Percentiles rank a stretch among this genome's conserved stretches.
Evolutionary conservation across 1,284 basidiomycete species (phyloP).

Genomic region (Naganishia sp.): DNA sequence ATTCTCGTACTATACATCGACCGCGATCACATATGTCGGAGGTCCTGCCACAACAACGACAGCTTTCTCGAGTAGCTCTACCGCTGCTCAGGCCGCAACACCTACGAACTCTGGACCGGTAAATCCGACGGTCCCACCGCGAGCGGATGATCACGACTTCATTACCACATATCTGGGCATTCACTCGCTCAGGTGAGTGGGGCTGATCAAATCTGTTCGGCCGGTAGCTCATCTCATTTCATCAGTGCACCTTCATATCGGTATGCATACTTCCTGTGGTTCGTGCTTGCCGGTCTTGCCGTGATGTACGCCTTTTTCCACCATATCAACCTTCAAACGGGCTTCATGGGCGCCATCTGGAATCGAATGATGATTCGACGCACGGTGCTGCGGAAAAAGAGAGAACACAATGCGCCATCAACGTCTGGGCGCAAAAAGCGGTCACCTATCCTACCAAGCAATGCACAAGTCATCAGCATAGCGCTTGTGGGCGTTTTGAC

Average conservation of each 20-base stretch:
- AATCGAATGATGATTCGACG: constrained; percentile 45
- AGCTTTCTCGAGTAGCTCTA: background rate
- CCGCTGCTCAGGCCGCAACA: constrained; percentile 29
- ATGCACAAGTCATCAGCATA: constrained; percentile 62
- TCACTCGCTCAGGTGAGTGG: constrained; percentile 50
- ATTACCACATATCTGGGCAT: constrained; percentile 46
- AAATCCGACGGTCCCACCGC: constrained; percentile 43
- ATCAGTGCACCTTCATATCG: constrained; percentile 48
- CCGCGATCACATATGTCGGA: constrained; percentile 37
- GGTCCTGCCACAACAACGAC: constrained; percentile 16
- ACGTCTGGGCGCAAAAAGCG: constrained; percentile 47
- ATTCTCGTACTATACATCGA: constrained; percentile 33
- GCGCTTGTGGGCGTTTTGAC: constrained; percentile 56
- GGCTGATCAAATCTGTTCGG: background rate
- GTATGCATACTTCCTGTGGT: constrained; percentile 50
- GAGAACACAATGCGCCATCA: constrained; percentile 34
- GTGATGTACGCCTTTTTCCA: constrained; percentile 46
- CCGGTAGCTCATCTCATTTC: background rate
- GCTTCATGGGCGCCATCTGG: constrained; percentile 44
- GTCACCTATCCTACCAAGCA: constrained; percentile 62
- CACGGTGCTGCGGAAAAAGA: constrained; percentile 25
- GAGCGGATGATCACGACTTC: constrained; percentile 43
- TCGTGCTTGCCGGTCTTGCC: constrained; percentile 43
- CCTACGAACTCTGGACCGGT: constrained; percentile 42
- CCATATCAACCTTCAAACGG: constrained; percentile 46